Evolutionary conservation across 2,329 filamentous ascomycete species (phyloP).

Genomic region (Aspergillus hiratsukae): DNA sequence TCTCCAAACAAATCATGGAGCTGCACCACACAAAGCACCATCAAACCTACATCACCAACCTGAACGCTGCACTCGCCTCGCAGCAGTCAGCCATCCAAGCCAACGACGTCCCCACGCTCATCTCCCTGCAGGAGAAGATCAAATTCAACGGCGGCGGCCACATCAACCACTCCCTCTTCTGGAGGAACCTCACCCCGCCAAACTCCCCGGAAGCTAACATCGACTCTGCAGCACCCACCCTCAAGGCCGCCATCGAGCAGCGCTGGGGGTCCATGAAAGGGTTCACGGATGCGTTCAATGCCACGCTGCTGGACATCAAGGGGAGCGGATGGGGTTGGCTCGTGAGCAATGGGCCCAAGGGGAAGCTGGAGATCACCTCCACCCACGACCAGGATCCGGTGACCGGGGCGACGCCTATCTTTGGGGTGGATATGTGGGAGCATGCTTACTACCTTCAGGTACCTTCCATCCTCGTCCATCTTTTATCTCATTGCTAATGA

Average conservation of each 20-base stretch:
- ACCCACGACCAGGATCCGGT: constrained; percentile 87
- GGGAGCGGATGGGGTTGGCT: constrained; percentile 90
- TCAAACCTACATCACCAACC: constrained; percentile 84
- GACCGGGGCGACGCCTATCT: constrained; percentile 68
- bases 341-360: constrained; percentile 57
- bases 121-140: constrained; percentile 65
- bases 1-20: constrained; percentile 91
- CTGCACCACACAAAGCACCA: constrained; percentile 92
- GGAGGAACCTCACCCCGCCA: constrained; percentile 71
- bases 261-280: constrained; percentile 65
- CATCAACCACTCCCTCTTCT: constrained; percentile 91
- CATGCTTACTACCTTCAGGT: constrained; percentile 86
- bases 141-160: constrained; percentile 90
- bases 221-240: constrained; percentile 50
- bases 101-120: constrained; percentile 59
- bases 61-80: constrained; percentile 70
- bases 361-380: constrained; percentile 64
- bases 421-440: constrained; percentile 91
- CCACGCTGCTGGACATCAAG: constrained; percentile 66
- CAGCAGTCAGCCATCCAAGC: constrained; percentile 54
- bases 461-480: background rate
- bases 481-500: background rate
- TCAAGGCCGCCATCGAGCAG: constrained; percentile 57
- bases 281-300: constrained; percentile 64
- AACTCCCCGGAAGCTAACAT: constrained; percentile 55